Base-by-base conservation (phyloP, 441 rosid genomes). In the Euphorbia schlechtendalii region DNA sequence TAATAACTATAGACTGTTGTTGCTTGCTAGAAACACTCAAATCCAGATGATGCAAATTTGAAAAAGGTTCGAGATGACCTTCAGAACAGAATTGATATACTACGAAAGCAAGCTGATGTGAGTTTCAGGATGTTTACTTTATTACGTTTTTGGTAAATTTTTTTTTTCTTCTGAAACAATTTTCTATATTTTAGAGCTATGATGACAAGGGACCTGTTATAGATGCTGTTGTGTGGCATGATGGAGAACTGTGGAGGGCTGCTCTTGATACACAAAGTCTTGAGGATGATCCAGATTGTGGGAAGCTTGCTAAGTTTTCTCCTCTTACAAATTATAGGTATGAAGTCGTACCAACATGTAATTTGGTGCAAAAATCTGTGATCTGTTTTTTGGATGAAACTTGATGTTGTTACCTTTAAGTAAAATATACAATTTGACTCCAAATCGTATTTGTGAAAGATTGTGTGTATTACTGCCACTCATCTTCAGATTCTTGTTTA, bases 191-290 rank as follows among this genome's bases (percentile, higher is more conserved):
- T 51, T 68, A 94, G 99, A 82, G 72, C 76, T 91, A 89, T 74
- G 92, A 91, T 76, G 99, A 91, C 81, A 91, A 81, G 76, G 96
- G 99, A 64, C 98, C 98, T 74, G 77, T 86, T 65, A 83, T 94
- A 69, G 98, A 94, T 69, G 94, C 94, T 80, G 94, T 89, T 76
- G 96, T 86, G 45, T 94, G 99, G 99, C 83, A 94, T 74, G 98
- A 94, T 73, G 99, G 96, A 59, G 96, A 89, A 74, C 76, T 85
- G 34, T 91, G 98, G 96, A 86, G 94, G 81, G 96, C 75, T 72
- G 98, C 98, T 62, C 87, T 94, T 74, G 98, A 94, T 74, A 91
- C 94, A 4, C 98, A 86, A 71, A 87, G 80, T 75, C 86, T 94
- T 65, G 98, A 86, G 81, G 88, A 89, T 74, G 84, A 83, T 73